Evolutionary conservation across 192 early-diverging fungal species (phyloP).

Genomic region (Coemansia umbellata): DNA sequence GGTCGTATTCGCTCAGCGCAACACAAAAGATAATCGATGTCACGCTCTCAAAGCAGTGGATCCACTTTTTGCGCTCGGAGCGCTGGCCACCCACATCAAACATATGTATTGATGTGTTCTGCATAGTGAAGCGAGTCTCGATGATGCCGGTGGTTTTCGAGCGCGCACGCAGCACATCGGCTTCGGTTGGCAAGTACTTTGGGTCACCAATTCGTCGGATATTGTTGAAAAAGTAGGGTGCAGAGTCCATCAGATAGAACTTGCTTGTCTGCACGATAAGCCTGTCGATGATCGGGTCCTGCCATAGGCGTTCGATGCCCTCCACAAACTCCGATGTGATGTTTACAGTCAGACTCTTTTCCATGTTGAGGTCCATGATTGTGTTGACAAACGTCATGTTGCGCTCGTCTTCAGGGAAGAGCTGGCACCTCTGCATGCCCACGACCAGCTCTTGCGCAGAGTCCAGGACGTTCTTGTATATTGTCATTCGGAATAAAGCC

Average conservation of each 20-base stretch:
- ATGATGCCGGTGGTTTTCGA: constrained; percentile 97
- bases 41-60: constrained; percentile 98
- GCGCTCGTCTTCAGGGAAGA: constrained; percentile 52
- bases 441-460: constrained; percentile 71
- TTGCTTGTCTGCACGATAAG: constrained; percentile 71
- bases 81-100: constrained; percentile 99
- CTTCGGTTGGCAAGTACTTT: constrained; percentile 87
- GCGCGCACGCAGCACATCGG: constrained; percentile 93
- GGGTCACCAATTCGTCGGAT: constrained; percentile 77
- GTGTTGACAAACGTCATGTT: constrained; percentile 50
- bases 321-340: constrained; percentile 65
- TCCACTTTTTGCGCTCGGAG: constrained; percentile 99
- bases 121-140: constrained; percentile 92
- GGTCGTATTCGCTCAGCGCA: constrained; percentile 91
- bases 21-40: constrained; percentile 95
- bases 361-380: constrained; percentile 44
- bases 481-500: constrained; percentile 66
- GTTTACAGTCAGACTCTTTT: constrained; percentile 55
- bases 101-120: constrained; percentile 89
- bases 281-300: constrained; percentile 62
- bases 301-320: constrained; percentile 68
- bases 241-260: constrained; percentile 90
- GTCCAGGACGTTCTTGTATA: constrained; percentile 85
- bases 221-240: constrained; percentile 90
- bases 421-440: constrained; percentile 63